Evolutionary conservation across 176 grass and related monocot genomes (phyloP), one percentile per base, ranked within the genome.

Genomic region (Carex littledalei): DNA sequence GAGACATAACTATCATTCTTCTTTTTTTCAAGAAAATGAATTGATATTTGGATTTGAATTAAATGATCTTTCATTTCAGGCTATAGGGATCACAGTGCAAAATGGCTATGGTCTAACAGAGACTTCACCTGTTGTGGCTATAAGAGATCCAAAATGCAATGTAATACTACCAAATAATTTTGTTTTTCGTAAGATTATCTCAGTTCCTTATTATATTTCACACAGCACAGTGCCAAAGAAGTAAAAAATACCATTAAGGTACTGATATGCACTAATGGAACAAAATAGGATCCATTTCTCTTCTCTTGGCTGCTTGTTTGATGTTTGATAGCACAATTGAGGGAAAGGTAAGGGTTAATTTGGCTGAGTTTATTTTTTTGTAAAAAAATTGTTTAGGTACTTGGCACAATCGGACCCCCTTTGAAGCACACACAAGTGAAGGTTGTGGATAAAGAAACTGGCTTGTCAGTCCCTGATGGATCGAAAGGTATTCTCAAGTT

Each of bases 51-150:
- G 16, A 43, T 41, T 70, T 69, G 29, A 37, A 68, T 15, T 70
- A 11, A 52, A 52, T 68, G 17, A 65, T 79, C 21, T 67, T 63
- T 32, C 31, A 22, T 91, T 94, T 77, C 90, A 97, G 94, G 94
- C 94, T 47, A 94, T 97, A 84, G 91, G 86, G n/a, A 86, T 97
- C 83, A 97, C 86, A 89, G 67, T 97, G 84, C 92, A 93, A 85
- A 97, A 97, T 58, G 94, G 89, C 64, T 97, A 97, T 73, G 92
- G 94, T 79, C 78, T 94, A 83, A 97, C 94, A 85, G 94, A 97
- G 76, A 97, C 94, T 68, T 94, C 94, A 82, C 94, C 92, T 82
- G 90, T 86, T 84, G 65, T 91, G 69, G 92, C 92, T 71, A 87
- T 86, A 66, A 91, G 94, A 86, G 78, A 76, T 4, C 94, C 92